Evolutionary conservation across 495 filamentous ascomycete genomes (phyloP), one percentile per base, ranked within the genome.

Genomic region (Talaromyces thailandensis): DNA sequence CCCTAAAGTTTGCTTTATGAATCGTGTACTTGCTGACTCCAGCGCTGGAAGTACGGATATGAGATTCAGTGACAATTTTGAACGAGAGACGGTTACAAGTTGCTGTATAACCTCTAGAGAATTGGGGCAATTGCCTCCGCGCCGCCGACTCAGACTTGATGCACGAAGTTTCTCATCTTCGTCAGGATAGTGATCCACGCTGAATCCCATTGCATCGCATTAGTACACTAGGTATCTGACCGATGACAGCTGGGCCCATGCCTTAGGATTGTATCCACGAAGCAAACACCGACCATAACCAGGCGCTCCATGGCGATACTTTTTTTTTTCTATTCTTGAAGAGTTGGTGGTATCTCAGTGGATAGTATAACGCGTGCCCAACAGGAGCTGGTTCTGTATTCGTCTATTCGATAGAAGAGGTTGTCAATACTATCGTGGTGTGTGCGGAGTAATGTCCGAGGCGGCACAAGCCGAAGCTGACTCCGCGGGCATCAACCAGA

Each of bases 121-220:
- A 64, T 91, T 90, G 32, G 86, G 83, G 62, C 84, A 86, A 70
- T 91, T 91, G 14, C 88, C 87, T 35, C 88, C 88, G 2, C 87
- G 81, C 25, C 87, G 82, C n/a, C 79, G 79, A 51, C 76, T 71
- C 53, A 87, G 65, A 18, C 63, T 75, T 4, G 83, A 79, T 23
- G 87, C 87, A 59, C 88, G 86, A 29, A 88, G 77, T 73, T 90
- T 91, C 52, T 84, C 79, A 77, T 91, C 88, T 71, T 90, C 88
- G 16, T 64, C 71, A 18, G 88, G 88, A 66, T 84, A 91, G 67
- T 84, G 69, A 32, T 84, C 80, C 31, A 88, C 83, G 64, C 88
- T 89, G 62, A 29, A 55, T 59, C 16, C 32, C 21, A 28, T 51
- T 68, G 45, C 21, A 55, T 35, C 23, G n/a, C 4, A 50, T 45